phyloP scores from a whole-genome alignment of 805 yeast genomes.

The Candida morakotiae region DNA sequence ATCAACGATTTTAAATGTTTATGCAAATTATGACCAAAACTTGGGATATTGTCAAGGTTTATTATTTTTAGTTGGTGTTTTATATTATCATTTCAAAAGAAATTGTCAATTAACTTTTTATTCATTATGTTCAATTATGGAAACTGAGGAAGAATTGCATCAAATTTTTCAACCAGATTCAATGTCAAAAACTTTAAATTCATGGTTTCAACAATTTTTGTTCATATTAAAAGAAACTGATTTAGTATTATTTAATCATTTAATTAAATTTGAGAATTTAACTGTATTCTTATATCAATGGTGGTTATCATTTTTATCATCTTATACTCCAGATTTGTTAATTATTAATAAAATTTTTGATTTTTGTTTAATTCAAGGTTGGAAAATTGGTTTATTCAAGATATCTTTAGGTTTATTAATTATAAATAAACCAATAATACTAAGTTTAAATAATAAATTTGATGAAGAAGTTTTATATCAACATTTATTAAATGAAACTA shows the following conservation, averaged over 20 bases:
- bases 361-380: conserved; percentile 49
- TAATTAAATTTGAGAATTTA: conserved; percentile 37
- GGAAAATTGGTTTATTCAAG: conserved; percentile 50
- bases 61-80: conserved; percentile 57
- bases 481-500: conserved; percentile 39
- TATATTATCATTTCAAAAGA: conserved; percentile 37
- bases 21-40: conserved; percentile 59
- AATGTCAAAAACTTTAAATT: conserved; percentile 50
- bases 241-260: conserved; percentile 40
- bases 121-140: conserved; percentile 54
- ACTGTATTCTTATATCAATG: conserved; percentile 57
- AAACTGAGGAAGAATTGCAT: conserved; percentile 47
- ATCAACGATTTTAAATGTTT: conserved; percentile 56
- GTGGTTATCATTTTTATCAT: conserved; percentile 59
- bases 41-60: conserved; percentile 70
- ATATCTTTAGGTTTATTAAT: conserved; percentile 50
- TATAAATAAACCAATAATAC: conserved; percentile 43
- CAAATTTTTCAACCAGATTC: conserved; percentile 47
- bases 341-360: conserved; percentile 49
- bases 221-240: conserved; percentile 37
- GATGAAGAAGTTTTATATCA: conserved; percentile 40
- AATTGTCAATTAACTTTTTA: conserved; percentile 42
- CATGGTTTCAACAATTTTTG: conserved; percentile 51
- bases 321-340: conserved; percentile 53
- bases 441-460: conserved; percentile 29